Evolutionary conservation across 1,284 basidiomycete genomes (phyloP), one percentile per base, ranked within the genome.

Genomic region (Schizophyllum commune): DNA sequence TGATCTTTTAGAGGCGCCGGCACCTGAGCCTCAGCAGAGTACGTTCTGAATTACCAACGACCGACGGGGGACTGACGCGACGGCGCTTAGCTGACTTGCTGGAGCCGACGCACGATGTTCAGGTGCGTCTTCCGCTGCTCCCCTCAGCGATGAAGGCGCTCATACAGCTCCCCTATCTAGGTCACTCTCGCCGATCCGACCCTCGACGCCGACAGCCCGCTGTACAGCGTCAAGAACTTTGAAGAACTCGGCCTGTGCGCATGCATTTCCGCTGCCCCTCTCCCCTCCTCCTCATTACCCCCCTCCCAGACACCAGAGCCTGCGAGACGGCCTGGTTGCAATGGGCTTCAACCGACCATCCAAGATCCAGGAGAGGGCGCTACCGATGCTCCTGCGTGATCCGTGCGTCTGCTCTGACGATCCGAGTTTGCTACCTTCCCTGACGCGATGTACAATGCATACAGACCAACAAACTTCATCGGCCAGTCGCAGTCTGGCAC

Each of bases 401-500:
- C 97, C 96, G 94, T 96, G 65, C 67, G 88, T 76, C 27, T 61
- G 61, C 69, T 52, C 22, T 53, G 55, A 32, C 9, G 39, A 9
- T n/a, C 15, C 17, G 56, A 1, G 9, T 22, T 21, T 57, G 32
- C 58, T 57, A 9, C 39, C 22, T 33, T 56, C 20, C 52, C 15
- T 61, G 32, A 27, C 20, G 52, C 39, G 27, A 54, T 57, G 8
- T 60, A 62, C 62, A 57, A 56, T 2, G 4, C 2, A n/a, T 60
- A 33, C 64, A 97, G 95, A 19, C 91, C 96, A 6, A 89, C 89
- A 62, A 99, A 99, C 76, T 96, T 99, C 89, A 99, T 99, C 73
- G 97, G 95, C 9, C 97, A 99, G 77, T 98, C 95, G 57, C 97
- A 99, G 73, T 99, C 97, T 22, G 97, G 97, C 53, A 99, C 97